Percentiles rank a stretch among this genome's conserved stretches.
Conservation (phyloP, 257 asterid genomes). For the Plantago major region DNA sequence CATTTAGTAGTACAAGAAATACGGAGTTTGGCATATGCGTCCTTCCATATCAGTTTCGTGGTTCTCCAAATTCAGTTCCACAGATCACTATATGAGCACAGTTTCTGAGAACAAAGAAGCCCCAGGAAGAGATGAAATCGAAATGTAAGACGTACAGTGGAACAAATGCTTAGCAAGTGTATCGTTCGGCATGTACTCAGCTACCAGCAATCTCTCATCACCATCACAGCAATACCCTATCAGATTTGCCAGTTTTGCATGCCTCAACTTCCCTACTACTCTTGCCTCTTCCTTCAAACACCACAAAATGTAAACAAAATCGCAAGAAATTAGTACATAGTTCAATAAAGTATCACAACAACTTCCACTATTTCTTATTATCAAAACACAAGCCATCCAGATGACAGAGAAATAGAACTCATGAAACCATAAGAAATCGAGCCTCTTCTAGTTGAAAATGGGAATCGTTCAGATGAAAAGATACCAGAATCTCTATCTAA, state of each 20-base stretch:
- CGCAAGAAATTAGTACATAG: background rate
- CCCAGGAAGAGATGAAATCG: background rate
- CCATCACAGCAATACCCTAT: constrained; percentile 76
- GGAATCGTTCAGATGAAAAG: constrained; percentile 1
- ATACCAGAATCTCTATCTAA: background rate
- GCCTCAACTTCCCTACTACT: constrained; percentile 63
- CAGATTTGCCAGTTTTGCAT: constrained; percentile 51
- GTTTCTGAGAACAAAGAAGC: background rate
- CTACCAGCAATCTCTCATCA: constrained; percentile 69
- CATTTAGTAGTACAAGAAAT: too few species aligned
- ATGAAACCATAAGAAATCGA: background rate
- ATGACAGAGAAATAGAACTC: too few species aligned
- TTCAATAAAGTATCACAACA: too few species aligned
- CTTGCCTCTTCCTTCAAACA: constrained; percentile 51
- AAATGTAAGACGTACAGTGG: constrained; percentile 44
- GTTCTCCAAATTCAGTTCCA: too few species aligned
- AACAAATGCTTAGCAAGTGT: constrained; percentile 69
- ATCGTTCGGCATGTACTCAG: constrained; percentile 69
- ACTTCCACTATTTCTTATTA: too few species aligned
- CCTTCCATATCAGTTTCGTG: too few species aligned
- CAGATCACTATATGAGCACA: too few species aligned
- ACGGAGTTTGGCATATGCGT: too few species aligned
- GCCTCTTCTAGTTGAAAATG: background rate
- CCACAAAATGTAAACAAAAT: background rate
- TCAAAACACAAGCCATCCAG: too few species aligned